Evolutionary conservation across 805 yeast genomes (phyloP), one percentile per base, ranked within the genome.

Genomic region (Kluyveromyces lactis): DNA sequence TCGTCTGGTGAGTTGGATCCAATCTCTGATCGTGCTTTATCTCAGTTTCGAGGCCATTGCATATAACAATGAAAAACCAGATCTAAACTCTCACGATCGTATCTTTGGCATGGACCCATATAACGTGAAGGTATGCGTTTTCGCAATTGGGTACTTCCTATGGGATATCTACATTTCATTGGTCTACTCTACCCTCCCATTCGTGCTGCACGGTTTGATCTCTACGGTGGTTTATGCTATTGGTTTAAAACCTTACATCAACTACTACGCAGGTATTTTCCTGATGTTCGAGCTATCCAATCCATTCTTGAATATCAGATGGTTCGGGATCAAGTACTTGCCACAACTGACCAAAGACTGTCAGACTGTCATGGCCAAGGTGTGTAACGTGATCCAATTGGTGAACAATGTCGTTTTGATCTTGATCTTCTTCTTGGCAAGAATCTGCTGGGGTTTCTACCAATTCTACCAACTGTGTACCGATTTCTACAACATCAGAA

Each of bases 1-100:
- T 31, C 97, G 89, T 60, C 72, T 85, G 18, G 95, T 86, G 4
- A 83, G 96, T 2, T 76, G 85, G 71, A 73, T 87, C 17, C 97
- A 92, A 62, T 76, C 92, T 27, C 29, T 86, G 0, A 47, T 83
- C 17, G 79, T 94, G 17, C 59, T 86, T 18, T 52, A 65, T 18
- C 52, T 79, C 10, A 52, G 63, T 18, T 39, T 51, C 21, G 40
- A 38, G 18, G 52, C 52, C 29, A 41, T 52, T 23, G 28, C 38
- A 19, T 35, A 47, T 8, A 40, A 42, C 34, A 45, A 42, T 32
- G 37, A 31, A 23, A 30, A 39, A 33, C 48, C 33, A 42, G 48
- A 38, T 44, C 44, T 49, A 5, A 49, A 48, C 28, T 40, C 58
- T 4, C 43, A 38, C 4, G 35, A 46, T 8, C 53, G 66, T 32